Conservation (phyloP, 1,139 yeast species). For the Saccharomyces pastorianus region DNA sequence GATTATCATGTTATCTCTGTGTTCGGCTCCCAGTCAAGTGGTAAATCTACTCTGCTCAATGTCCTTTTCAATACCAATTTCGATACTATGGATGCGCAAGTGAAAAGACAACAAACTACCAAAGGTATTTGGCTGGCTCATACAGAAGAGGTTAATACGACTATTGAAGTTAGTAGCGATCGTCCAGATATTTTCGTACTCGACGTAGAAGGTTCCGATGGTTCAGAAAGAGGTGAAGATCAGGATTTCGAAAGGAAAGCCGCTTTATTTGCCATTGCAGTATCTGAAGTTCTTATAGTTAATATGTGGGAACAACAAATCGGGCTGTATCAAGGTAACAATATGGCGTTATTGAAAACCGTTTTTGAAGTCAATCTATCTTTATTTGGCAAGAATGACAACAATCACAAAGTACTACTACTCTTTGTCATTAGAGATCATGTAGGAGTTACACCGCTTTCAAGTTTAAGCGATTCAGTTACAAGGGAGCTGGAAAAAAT, state of each 20-base stretch:
- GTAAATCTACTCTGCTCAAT: constrained; percentile 86
- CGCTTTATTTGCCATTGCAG: constrained; percentile 87
- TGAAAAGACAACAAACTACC: constrained; percentile 73
- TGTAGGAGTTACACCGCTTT: constrained; percentile 78
- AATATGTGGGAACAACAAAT: constrained; percentile 97
- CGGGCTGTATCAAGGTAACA: constrained; percentile 95
- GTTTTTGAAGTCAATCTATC: constrained; percentile 92
- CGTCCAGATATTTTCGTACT: constrained; percentile 56
- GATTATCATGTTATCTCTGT: constrained; percentile 88
- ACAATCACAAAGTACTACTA: constrained; percentile 59
- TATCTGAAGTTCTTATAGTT: constrained; percentile 82
- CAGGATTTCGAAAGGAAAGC: constrained; percentile 96
- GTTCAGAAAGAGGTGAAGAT: constrained; percentile 95
- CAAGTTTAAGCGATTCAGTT: constrained; percentile 60
- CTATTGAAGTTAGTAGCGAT: constrained; percentile 6
- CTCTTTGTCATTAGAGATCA: constrained; percentile 92
- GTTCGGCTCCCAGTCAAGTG: constrained; percentile 95
- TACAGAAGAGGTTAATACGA: constrained; percentile 39
- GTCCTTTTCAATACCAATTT: constrained; percentile 76
- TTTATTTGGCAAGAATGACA: constrained; percentile 43
- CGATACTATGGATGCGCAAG: constrained; percentile 83
- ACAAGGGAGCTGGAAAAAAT: constrained; percentile 62
- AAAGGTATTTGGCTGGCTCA: constrained; percentile 92
- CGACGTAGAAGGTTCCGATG: constrained; percentile 98
- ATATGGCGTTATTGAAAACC: constrained; percentile 89